Evolutionary conservation across 1,284 basidiomycete species (phyloP).

Genomic region (Cryptococcus sp.): DNA sequence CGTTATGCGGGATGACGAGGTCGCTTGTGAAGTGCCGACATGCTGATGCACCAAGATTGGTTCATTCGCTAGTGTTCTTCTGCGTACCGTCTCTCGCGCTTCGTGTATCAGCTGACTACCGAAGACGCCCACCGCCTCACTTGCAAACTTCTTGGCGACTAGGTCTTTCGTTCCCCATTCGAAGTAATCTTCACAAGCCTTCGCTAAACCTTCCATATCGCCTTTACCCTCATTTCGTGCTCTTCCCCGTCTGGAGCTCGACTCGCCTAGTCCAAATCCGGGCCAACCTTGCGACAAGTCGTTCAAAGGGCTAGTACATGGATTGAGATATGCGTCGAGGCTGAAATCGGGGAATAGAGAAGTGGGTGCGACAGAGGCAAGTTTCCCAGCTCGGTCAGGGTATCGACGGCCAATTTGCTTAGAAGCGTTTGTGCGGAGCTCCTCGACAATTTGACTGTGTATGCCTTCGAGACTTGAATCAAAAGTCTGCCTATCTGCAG

Average conservation of each 20-base stretch:
- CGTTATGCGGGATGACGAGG: slow-evolving; percentile 12
- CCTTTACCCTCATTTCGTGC: slow-evolving; percentile 41
- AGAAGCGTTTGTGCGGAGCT: slow-evolving; percentile 69
- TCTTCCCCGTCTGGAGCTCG: slow-evolving; percentile 24
- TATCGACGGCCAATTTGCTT: slow-evolving; percentile 61
- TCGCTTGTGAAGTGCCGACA: slow-evolving; percentile 8
- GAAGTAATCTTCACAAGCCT: slow-evolving; percentile 77
- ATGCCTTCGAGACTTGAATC: slow-evolving; percentile 57
- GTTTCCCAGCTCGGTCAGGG: slow-evolving; percentile 61
- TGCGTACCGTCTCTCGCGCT: slow-evolving; percentile 29
- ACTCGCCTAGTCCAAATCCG: slow-evolving; percentile 38
- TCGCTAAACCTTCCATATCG: slow-evolving; percentile 68
- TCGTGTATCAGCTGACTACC: slow-evolving; percentile 36
- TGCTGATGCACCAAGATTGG: not conserved
- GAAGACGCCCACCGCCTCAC: slow-evolving; percentile 39
- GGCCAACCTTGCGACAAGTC: slow-evolving; percentile 40
- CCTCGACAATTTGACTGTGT: slow-evolving; percentile 63
- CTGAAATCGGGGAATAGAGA: slow-evolving; percentile 66
- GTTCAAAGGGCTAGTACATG: slow-evolving; percentile 46
- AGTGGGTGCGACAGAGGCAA: slow-evolving; percentile 56
- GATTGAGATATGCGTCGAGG: slow-evolving; percentile 71
- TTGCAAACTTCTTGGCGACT: slow-evolving; percentile 46
- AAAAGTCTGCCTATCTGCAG: slow-evolving; percentile 41
- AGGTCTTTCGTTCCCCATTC: slow-evolving; percentile 80
- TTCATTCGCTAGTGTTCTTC: slow-evolving; percentile 1